These are phyloP conservation scores for Pyrenophora tritici-repentis DNA, from an alignment of 2,329 filamentous ascomycete genomes.

Conservation along the genomic window DNA sequence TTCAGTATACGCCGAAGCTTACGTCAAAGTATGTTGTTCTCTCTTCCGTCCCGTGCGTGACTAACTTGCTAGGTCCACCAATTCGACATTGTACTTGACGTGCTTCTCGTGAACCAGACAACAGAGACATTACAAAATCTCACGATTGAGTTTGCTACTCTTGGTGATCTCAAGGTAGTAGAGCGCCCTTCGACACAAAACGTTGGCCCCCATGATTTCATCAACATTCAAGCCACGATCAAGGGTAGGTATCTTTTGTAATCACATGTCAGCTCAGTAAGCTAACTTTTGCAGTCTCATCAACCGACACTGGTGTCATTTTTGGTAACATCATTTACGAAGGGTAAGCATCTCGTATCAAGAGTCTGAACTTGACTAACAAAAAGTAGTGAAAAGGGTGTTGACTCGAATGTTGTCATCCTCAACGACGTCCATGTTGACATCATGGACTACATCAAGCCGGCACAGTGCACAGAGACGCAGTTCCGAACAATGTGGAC, in stretches of 20 bases:
- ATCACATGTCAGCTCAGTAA: conserved; percentile 33
- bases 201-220: conserved; percentile 91
- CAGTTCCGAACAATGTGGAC: conserved; percentile 99
- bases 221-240: conserved; percentile 98
- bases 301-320: conserved; percentile 96
- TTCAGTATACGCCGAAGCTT: conserved; percentile 97
- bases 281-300: conserved; percentile 67
- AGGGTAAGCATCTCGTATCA: conserved; percentile 52
- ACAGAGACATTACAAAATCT: conserved; percentile 95
- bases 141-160: conserved; percentile 96
- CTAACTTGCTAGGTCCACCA: conserved; percentile 68
- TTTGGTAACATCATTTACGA: conserved; percentile 99
- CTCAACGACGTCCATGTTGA: conserved; percentile 98
- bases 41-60: not conserved
- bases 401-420: conserved; percentile 86
- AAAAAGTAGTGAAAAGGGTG: conserved; percentile 71
- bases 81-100: conserved; percentile 96
- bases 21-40: conserved; percentile 72
- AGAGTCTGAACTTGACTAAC: conserved; percentile 47
- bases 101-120: conserved; percentile 95
- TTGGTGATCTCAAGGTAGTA: conserved; percentile 96
- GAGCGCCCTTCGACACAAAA: conserved; percentile 97
- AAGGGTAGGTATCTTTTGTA: conserved; percentile 72
- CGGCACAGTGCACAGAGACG: conserved; percentile 93
- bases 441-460: conserved; percentile 99